Conservation (phyloP, 2,329 filamentous ascomycete genomes). For the Cercospora nicotianae region DNA sequence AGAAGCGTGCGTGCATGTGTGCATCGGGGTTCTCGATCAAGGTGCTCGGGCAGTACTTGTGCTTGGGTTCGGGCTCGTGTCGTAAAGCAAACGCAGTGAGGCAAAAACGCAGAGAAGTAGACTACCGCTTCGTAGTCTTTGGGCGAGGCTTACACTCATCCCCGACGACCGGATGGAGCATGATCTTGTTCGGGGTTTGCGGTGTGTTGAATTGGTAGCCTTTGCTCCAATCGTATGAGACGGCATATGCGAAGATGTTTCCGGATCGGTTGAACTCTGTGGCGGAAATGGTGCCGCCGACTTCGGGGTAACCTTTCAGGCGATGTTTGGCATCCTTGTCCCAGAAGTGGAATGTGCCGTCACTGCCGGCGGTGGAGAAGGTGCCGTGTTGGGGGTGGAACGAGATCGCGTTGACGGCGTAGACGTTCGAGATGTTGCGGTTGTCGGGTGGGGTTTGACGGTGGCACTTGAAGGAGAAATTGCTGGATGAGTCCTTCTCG, state of each 20-base stretch:
- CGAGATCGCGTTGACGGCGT: conserved; percentile 93
- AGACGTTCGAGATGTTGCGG: conserved; percentile 78
- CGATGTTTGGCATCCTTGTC: conserved; percentile 63
- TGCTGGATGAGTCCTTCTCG: conserved; percentile 78
- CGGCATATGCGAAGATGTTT: conserved; percentile 61
- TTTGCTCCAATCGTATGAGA: conserved; percentile 98
- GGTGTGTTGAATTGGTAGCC: conserved; percentile 83
- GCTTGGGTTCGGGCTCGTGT: not conserved
- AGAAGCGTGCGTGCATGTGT: not conserved
- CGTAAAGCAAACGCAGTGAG: not conserved
- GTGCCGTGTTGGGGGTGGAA: conserved; percentile 97
- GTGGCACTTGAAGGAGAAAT: conserved; percentile 99
- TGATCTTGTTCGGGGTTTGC: conserved; percentile 51
- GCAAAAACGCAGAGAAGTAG: not conserved
- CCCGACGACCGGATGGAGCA: conserved; percentile 50
- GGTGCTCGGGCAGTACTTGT: not conserved
- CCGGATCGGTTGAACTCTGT: conserved; percentile 90
- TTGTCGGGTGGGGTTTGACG: conserved; percentile 68
- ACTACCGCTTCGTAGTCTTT: conserved; percentile 50
- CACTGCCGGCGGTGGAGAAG: conserved; percentile 94
- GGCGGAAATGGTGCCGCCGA: conserved; percentile 76
- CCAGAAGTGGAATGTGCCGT: conserved; percentile 97
- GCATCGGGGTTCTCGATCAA: not conserved
- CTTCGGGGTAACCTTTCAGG: conserved; percentile 64
- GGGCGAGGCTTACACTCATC: conserved; percentile 55